Evolutionary conservation across 345 rosid genomes (phyloP).

Genomic region (Syzygium jambos): DNA sequence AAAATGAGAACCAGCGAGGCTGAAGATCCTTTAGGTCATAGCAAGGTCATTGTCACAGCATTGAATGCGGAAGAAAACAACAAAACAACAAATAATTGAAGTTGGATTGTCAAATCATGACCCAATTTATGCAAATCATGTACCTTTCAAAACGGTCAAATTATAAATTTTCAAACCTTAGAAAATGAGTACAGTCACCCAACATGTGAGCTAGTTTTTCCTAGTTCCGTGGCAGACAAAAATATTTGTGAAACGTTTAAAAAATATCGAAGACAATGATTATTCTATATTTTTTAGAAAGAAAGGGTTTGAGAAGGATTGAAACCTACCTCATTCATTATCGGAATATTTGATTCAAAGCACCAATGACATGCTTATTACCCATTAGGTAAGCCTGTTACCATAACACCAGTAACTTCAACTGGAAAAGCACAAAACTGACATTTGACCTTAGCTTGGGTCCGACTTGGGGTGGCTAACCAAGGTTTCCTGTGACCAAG

Average conservation of each 20-base stretch:
- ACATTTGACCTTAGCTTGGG: background rate
- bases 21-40: background rate
- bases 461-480: background rate
- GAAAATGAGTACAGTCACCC: background rate
- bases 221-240: background rate
- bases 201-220: background rate
- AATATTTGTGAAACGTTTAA: background rate
- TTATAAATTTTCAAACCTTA: background rate
- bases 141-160: background rate
- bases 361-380: background rate
- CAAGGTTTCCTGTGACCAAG: background rate
- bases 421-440: background rate
- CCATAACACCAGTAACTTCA: background rate
- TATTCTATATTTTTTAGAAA: too few relatives aligned
- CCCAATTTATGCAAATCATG: background rate
- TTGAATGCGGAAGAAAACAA: background rate
- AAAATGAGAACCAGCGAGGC: background rate
- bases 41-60: background rate
- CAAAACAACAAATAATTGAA: background rate
- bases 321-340: background rate
- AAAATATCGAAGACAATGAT: background rate
- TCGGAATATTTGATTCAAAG: background rate
- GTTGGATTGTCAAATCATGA: background rate
- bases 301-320: background rate
- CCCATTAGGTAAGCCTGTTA: background rate